Evolutionary conservation across 495 filamentous ascomycete species (phyloP), one percentile per base, ranked within the genome.

Genomic region (Neurospora sp.): DNA sequence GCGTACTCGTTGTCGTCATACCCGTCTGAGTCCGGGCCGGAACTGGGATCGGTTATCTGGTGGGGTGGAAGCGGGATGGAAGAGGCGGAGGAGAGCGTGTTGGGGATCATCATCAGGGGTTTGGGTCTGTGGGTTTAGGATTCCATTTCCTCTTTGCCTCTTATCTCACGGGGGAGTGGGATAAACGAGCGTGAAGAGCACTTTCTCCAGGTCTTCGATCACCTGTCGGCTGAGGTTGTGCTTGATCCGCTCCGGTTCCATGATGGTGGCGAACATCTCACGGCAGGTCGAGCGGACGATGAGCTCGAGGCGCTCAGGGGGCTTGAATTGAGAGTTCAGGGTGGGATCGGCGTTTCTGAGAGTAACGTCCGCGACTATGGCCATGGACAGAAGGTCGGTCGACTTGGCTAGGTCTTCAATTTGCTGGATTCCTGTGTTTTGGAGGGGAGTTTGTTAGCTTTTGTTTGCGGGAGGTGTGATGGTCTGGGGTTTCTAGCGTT

Each of bases 171-270:
- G 74, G 8, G 73, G 75, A 22, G 77, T 80, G 27, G 78, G 78
- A 38, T 77, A 81, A 3, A 75, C 44, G 16, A 73, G 68, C 66
- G 74, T 74, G 40, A 81, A 80, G 9, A 81, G 73, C 11, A 76
- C 72, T 7, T 72, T 44, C 69, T 78, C 71, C 27, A 81, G 68
- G 10, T 71, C 31, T 9, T 39, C 27, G 1, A 81, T 48, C 44
- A 20, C 44, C 8, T 48, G 44, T 20, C 3, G 44, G 44, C 44
- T 48, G 44, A 48, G 44, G 8, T 20, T 1, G n/a, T 48, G 44
- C 44, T 48, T 48, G 44, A 48, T 48, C n/a, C 44, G 44, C 44
- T 22, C 44, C 5, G 18, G n/a, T 11, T 48, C 44, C 44, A 48
- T 48, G n/a, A 48, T 11, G 18, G 2, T 1, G 44, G 44, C 44